phyloP scores from a whole-genome alignment of 257 asterid genomes.

The Jasminum sambac region DNA sequence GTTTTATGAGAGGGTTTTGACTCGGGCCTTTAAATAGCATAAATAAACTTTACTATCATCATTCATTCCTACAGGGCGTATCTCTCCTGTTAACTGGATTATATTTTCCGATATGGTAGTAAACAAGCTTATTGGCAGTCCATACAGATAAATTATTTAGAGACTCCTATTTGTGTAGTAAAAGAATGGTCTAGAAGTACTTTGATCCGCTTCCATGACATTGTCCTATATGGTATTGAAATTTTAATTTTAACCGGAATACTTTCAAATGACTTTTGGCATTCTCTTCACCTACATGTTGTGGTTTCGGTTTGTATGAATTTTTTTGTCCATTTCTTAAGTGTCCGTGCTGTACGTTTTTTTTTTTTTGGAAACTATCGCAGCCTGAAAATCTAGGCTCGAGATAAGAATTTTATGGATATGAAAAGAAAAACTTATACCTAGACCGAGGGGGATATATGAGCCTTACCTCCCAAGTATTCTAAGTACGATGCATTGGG shows the following conservation, averaged over 20 bases:
- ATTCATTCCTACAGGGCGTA: neutral
- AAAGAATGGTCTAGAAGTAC: neutral
- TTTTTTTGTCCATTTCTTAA: neutral
- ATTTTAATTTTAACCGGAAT: too few relatives aligned
- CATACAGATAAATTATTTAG: neutral
- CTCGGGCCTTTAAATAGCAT: neutral
- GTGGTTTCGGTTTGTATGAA: neutral
- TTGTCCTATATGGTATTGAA: neutral
- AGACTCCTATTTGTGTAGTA: neutral
- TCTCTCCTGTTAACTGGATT: neutral
- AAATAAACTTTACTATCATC: neutral
- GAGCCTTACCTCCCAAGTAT: too few relatives aligned
- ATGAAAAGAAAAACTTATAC: too few relatives aligned
- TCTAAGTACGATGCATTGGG: too few relatives aligned
- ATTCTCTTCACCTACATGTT: conserved; percentile 3
- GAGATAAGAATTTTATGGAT: too few relatives aligned
- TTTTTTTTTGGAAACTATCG: too few relatives aligned
- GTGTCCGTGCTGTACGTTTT: neutral
- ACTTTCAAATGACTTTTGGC: neutral
- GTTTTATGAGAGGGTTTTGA: neutral
- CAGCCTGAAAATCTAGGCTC: conserved; percentile 43
- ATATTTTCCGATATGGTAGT: neutral
- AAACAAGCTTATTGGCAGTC: neutral
- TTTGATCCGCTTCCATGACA: neutral
- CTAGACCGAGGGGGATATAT: too few relatives aligned